A percentile compares a stretch with the other conserved stretches of the same genome.
phyloP scores from a whole-genome alignment of 768 basidiomycete genomes.

The Calocybe indica region DNA sequence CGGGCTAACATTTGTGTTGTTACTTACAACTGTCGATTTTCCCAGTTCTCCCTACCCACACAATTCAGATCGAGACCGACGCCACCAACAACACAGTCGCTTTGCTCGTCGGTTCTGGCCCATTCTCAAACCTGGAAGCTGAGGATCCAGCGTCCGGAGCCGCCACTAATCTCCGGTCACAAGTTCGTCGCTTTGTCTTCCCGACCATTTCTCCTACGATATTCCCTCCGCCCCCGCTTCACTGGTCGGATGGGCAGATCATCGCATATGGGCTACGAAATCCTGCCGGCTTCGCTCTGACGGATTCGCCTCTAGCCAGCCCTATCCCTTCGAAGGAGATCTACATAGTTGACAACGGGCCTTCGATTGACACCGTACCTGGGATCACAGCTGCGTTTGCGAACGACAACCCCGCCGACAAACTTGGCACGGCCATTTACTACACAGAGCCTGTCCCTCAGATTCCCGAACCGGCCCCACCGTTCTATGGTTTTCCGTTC shows the following conservation, averaged over 20 bases:
- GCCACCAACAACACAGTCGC: conserved; percentile 8
- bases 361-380: conserved; percentile 34
- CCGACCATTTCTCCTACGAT: conserved; percentile 6
- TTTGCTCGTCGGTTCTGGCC: conserved; percentile 33
- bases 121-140: conserved; percentile 36
- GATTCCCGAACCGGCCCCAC: neutral
- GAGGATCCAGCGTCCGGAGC: conserved; percentile 27
- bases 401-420: conserved; percentile 40
- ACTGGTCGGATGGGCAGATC: conserved; percentile 25
- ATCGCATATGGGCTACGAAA: conserved; percentile 40
- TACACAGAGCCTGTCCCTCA: too few species aligned
- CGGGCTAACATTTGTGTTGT: neutral
- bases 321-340: conserved; percentile 12
- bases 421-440: conserved; percentile 22
- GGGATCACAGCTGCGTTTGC: conserved; percentile 29
- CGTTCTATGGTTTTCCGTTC: conserved; percentile 36
- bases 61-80: conserved; percentile 26
- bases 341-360: conserved; percentile 37
- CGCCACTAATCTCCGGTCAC: conserved; percentile 26
- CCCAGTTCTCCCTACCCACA: conserved; percentile 36
- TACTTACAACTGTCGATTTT: neutral
- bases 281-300: conserved; percentile 35
- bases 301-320: conserved; percentile 7
- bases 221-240: conserved; percentile 11
- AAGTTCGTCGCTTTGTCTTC: conserved; percentile 27